Percentiles rank a stretch among this genome's conserved stretches.
These are phyloP conservation scores for Paramecium sonneborni DNA, from an alignment of 73 alveolate genomes.

Conservation along the genomic window DNA sequence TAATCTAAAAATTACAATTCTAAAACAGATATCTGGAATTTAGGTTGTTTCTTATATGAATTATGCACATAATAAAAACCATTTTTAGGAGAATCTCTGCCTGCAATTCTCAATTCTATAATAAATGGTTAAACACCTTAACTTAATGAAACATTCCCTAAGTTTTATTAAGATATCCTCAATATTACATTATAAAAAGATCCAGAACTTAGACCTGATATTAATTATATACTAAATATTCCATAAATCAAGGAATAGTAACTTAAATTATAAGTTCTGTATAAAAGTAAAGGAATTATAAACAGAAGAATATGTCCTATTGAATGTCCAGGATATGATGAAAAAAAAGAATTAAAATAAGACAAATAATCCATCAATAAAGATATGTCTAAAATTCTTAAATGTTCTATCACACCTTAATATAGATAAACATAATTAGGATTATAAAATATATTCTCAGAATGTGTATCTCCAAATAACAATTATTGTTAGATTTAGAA, in stretches of 20 bases:
- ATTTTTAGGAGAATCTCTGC: slow-evolving; percentile 50
- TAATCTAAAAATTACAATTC: slow-evolving; percentile 58
- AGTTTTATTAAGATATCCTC: neutral
- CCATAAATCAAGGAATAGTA: neutral
- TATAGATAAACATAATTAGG: neutral
- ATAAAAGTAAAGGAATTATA: neutral
- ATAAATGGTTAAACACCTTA: neutral
- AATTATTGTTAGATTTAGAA: neutral
- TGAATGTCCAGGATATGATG: slow-evolving; percentile 27
- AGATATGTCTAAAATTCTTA: neutral
- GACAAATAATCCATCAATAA: neutral
- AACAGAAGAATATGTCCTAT: neutral
- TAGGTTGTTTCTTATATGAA: slow-evolving; percentile 71
- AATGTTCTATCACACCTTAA: neutral
- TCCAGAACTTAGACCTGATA: slow-evolving; percentile 41
- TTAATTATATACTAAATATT: neutral
- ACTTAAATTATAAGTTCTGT: neutral
- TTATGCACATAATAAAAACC: slow-evolving; percentile 63
- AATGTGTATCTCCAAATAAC: slow-evolving; percentile 44
- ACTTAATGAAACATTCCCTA: neutral
- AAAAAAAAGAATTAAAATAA: neutral
- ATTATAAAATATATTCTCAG: slow-evolving; percentile 22
- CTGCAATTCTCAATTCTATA: slow-evolving; percentile 18
- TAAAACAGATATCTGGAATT: slow-evolving; percentile 74
- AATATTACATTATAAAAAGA: neutral